Evolutionary conservation across 176 grass and related monocot genomes (phyloP), one percentile per base, ranked within the genome.

Genomic region (Eragrostis curvula): DNA sequence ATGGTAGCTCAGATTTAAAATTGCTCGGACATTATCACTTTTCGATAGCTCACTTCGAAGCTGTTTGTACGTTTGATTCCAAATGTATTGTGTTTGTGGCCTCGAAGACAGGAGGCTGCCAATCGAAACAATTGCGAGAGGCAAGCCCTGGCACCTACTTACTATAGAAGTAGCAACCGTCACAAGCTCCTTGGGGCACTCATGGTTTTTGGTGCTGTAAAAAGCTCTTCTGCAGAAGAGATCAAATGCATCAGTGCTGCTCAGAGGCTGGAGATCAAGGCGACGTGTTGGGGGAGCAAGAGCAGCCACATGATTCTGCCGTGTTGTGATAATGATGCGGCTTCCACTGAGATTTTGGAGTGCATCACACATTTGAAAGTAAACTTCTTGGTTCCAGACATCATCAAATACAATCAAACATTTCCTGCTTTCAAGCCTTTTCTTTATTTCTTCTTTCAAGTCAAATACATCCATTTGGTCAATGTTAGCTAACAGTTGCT

Each of bases 371-470:
- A 90, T 86, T 23, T 95, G 49, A 10, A 36, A 71, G 71, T 87
- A 95, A 46, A 43, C 82, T 9, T 83, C 36, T 77, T 86, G 73
- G 21, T 92, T 53, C 93, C 90, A 95, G 0, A 95, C 84, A 88
- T 95, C 93, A 81, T 92, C 90, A 18, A 95, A 58, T 17, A 95
- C 81, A 41, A 95, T 88, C 16, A 95, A 70, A 43, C 82, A 95
- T 74, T 82, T 95, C 24, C 23, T 85, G 12, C 23, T n/a, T 39
- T 66, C 10, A 40, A 92, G 83, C 36, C 14, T 55, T 24, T 30
- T 0, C 12, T 81, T 43, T 84, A 87, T 60, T 81, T 81, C 61
- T 18, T 47, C 79, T 56, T 81, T 87, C 70, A 87, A 75, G 63
- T 87, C 85, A 75, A 81, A 21, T 2, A 75, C 78, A 4, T 87